Evolutionary conservation across 768 basidiomycete genomes (phyloP), one percentile per base, ranked within the genome.

Genomic region (Saitozyma podzolica): DNA sequence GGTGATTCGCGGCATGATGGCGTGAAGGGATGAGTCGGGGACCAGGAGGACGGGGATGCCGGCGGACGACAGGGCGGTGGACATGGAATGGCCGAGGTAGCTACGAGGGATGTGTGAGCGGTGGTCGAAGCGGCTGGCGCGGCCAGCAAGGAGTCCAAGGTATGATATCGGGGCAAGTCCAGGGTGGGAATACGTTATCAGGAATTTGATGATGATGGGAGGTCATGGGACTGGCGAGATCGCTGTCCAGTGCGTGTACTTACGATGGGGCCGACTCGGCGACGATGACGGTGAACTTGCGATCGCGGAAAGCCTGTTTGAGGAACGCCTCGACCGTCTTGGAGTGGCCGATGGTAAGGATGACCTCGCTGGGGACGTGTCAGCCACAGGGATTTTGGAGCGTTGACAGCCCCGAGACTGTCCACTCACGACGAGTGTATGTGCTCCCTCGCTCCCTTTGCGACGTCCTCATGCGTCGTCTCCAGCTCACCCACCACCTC

Each of bases 401-500:
- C n/a, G 37, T 29, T 6, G 19, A 6, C n/a, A 56, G 47, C 37
- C 29, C 29, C 29, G 29, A 29, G 5, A 29, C 29, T 29, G 29
- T 5, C 29, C 0, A 82, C 91, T 77, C 75, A 97, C 95, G 96
- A 93, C n/a, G 93, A 92, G 78, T 98, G 95, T 63, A 99, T 90
- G 76, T 98, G 94, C 78, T 96, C 93, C 80, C 87, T 89, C 2
- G 94, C 92, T 70, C 90, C 91, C 82, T 91, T 95, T 9, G 91
- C 90, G 17, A 98, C 88, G 70, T 89, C 93, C 69, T 96, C 91
- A 70, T 97, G 92, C 0, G 95, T 94, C 2, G 91, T 93, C 78
- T 96, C 94, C 43, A 99, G 83, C 79, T 99, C 96, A 68, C 96
- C 92, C 50, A 96, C 84, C 16, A 97, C 90, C 74, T 97, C 95